phyloP scores from a whole-genome alignment of 2,329 filamentous ascomycete genomes.

The Fusarium agapanthi region DNA sequence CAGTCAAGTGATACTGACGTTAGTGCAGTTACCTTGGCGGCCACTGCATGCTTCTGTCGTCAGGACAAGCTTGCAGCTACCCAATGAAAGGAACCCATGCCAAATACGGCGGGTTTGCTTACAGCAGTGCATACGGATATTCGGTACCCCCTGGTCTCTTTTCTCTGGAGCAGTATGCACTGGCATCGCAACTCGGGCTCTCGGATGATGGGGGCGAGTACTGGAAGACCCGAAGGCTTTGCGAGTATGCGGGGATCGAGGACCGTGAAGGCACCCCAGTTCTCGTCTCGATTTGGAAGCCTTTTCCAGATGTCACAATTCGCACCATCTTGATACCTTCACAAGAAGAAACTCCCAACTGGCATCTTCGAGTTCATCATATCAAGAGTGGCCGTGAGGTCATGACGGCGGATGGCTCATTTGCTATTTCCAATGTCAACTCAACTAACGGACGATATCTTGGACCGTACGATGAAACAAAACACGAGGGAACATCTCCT shows the following conservation, averaged over 20 bases:
- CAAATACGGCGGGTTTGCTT: conserved; percentile 83
- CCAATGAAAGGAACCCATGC: conserved; percentile 83
- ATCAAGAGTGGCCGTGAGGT: conserved; percentile 69
- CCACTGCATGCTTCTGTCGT: conserved; percentile 78
- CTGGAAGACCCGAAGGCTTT: conserved; percentile 79
- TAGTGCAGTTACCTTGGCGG: conserved; percentile 69
- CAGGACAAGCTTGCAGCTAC: conserved; percentile 83
- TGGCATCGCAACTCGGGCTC: conserved; percentile 78
- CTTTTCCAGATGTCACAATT: conserved; percentile 74
- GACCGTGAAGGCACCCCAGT: conserved; percentile 63
- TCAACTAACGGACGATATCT: conserved; percentile 59
- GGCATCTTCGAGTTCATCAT: conserved; percentile 74
- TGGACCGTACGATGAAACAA: conserved; percentile 56
- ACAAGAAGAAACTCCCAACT: conserved; percentile 65
- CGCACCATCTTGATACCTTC: conserved; percentile 73
- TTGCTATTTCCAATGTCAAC: conserved; percentile 70
- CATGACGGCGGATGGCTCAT: conserved; percentile 77
- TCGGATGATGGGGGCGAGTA: conserved; percentile 81
- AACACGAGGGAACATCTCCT: conserved; percentile 60
- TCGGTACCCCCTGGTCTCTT: conserved; percentile 80
- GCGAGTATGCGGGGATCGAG: conserved; percentile 71
- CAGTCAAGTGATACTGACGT: background rate
- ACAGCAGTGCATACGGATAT: conserved; percentile 79
- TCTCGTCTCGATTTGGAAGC: conserved; percentile 74
- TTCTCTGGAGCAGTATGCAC: conserved; percentile 78